phyloP scores from a whole-genome alignment of 805 yeast genomes.

The Candida hispaniensis region DNA sequence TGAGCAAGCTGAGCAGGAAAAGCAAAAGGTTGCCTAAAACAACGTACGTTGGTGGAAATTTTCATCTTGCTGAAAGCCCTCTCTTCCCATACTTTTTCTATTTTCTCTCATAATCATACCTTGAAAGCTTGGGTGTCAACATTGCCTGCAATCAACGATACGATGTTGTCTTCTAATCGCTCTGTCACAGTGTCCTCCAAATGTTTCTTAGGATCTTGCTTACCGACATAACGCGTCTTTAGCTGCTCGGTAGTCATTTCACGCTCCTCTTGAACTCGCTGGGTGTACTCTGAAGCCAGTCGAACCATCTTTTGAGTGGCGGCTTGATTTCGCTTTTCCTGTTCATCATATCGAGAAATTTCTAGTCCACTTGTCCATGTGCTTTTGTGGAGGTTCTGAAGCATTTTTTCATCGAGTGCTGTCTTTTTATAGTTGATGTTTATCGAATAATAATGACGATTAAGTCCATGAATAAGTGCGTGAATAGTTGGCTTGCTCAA shows the following conservation, averaged over 20 bases:
- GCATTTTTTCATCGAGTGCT: conserved; percentile 83
- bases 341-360: conserved; percentile 62
- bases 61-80: too few species aligned
- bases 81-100: too few species aligned
- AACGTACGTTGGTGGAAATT: too few species aligned
- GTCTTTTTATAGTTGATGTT: conserved; percentile 93
- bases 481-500: conserved; percentile 94
- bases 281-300: conserved; percentile 81
- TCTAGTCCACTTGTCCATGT: conserved; percentile 92
- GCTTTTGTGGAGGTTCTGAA: conserved; percentile 84
- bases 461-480: conserved; percentile 92
- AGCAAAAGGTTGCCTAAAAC: neutral
- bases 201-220: conserved; percentile 98
- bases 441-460: conserved; percentile 91
- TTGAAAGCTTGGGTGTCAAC: conserved; percentile 85
- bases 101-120: too few species aligned
- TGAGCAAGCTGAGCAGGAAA: conserved; percentile 8
- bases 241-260: conserved; percentile 79
- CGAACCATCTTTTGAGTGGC: conserved; percentile 72
- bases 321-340: conserved; percentile 64
- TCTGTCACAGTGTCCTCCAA: conserved; percentile 77
- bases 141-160: conserved; percentile 75
- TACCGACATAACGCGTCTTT: conserved; percentile 93
- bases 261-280: conserved; percentile 85
- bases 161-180: conserved; percentile 81